Base-by-base conservation (phyloP, 257 asterid species). In the Solanum tacnaense region DNA sequence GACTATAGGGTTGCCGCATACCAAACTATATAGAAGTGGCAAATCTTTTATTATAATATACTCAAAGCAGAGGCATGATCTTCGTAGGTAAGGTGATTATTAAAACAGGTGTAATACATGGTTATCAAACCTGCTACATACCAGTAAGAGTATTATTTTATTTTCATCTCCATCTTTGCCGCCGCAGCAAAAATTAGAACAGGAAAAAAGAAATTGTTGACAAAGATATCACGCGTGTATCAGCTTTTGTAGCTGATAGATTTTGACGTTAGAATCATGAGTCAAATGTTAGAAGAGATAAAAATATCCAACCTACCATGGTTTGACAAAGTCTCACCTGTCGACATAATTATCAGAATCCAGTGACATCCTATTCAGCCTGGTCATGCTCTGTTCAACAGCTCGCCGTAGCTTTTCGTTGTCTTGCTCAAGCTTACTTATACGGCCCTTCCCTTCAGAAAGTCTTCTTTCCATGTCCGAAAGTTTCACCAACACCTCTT, bases 341-440 rank as follows among this genome's bases (percentile, higher is more conserved):
- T 96, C 99, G 84, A 97, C 99, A 84, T 94, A 96, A 90, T 93
- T 95, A 92, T 96, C 99, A 74, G 99, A 96, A 87, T 97, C 99
- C 93, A 95, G 93, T 1, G 99, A 97, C 99, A 97, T 97, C 95
- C 99, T 94, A 92, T 95, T 97, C 92, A 97, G 91, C 90, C 99
- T 93, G 36, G 98, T 92, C 99, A 97, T 95, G 92, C 99, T 97
- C 88, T 93, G 98, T 92, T 96, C 99, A 73, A 96, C 95, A 82
- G 98, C 99, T 84, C 98, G 96, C 4, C 98, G 98, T 91, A 96
- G 83, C 91, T 96, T 97, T 91, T 93, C 99, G 88, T 97, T 97
- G 91, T 97, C 99, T 87, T 94, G 98, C 92, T 96, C 99, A 39
- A 96, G 93, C 92, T 96, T 97, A 91, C 92, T 91, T 49, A 94